phyloP scores from a whole-genome alignment of 441 rosid species.

The Euphorbia celastroides region DNA sequence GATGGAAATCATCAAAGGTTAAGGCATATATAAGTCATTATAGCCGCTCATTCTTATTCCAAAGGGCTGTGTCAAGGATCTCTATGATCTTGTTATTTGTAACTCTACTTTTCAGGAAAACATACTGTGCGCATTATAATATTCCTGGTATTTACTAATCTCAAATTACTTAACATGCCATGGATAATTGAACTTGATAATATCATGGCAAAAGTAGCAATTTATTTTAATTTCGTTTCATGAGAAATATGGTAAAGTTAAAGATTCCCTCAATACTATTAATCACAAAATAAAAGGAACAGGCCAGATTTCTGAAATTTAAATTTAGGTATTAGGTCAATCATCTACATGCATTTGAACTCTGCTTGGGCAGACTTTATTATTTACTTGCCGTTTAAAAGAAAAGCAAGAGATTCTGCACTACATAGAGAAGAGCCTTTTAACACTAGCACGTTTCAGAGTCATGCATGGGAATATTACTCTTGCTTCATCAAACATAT shows the following conservation, averaged over 20 bases:
- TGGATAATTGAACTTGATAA: neutral
- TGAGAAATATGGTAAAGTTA: neutral
- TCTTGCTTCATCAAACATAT: neutral
- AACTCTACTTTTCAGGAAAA: neutral
- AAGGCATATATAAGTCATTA: neutral
- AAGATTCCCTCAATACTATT: neutral
- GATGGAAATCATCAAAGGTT: neutral
- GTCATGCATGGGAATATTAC: neutral
- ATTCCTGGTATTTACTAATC: neutral
- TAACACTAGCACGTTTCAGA: neutral
- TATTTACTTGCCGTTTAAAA: too few relatives aligned
- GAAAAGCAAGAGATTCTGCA: neutral
- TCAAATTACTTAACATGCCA: neutral
- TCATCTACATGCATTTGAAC: neutral
- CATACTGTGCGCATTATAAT: neutral
- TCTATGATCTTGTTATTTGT: neutral
- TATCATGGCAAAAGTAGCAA: neutral
- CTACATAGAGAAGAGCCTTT: neutral
- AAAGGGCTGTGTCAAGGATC: neutral
- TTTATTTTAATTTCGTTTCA: neutral
- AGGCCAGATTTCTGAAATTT: too few relatives aligned
- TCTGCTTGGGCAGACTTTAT: neutral
- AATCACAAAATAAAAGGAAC: neutral
- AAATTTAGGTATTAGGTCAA: neutral
- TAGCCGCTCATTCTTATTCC: too few relatives aligned